Conservation (phyloP, 169 alveolate genomes). For the Eimeria necatrix region DNA sequence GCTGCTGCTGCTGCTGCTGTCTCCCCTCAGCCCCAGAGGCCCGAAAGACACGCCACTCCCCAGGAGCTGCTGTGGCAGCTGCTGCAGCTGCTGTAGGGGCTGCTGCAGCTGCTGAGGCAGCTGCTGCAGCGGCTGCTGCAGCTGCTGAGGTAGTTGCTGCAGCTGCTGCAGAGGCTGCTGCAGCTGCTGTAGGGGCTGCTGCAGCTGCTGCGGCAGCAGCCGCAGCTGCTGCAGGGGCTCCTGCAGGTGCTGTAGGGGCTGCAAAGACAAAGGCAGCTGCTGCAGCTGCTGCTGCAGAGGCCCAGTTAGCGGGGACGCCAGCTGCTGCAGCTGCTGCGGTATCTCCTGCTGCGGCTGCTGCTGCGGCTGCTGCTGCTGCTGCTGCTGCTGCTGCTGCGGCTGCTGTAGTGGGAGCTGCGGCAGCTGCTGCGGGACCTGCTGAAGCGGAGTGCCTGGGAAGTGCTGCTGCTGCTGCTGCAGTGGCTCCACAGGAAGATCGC, state of each 20-base stretch:
- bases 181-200: not conserved
- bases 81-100: constrained; percentile 1
- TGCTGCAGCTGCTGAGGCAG: not conserved
- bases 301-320: not conserved
- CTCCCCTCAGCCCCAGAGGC: too few relatives aligned
- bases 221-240: too few relatives aligned
- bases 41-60: not conserved
- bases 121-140: not conserved
- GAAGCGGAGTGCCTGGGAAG: not conserved
- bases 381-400: constrained; percentile 2
- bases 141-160: not conserved
- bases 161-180: not conserved
- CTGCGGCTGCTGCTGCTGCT: not conserved
- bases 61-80: not conserved
- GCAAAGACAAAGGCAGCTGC: not conserved
- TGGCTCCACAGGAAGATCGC: not conserved
- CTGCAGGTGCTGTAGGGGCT: not conserved
- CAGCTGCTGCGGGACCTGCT: not conserved
- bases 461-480: constrained; percentile 14
- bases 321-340: not conserved
- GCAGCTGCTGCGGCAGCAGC: too few relatives aligned
- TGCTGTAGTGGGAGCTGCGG: not conserved
- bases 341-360: not conserved
- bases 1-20: too few relatives aligned
- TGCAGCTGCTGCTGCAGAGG: not conserved